Conservation (phyloP, 1,284 basidiomycete species). For the Thelephora terrestris region DNA sequence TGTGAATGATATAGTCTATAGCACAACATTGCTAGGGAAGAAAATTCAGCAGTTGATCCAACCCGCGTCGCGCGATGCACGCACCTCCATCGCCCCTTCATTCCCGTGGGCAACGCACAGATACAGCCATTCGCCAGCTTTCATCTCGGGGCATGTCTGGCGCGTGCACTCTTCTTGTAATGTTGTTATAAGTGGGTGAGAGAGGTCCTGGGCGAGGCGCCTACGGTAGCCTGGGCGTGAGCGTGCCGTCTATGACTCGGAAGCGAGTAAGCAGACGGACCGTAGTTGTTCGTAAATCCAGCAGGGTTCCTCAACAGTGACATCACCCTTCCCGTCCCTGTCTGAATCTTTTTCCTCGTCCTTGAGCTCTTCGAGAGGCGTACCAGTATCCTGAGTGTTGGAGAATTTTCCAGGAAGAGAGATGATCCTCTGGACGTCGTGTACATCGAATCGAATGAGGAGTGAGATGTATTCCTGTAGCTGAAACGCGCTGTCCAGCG, state of each 20-base stretch:
- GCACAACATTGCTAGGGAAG: conserved; percentile 78
- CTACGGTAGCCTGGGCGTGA: conserved; percentile 28
- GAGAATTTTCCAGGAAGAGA: conserved; percentile 47
- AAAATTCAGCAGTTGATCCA: neutral
- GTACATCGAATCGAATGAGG: conserved; percentile 76
- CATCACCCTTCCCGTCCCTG: conserved; percentile 36
- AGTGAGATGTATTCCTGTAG: conserved; percentile 91
- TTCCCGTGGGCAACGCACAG: conserved; percentile 89
- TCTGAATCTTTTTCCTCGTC: conserved; percentile 28
- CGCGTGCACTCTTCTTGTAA: conserved; percentile 82
- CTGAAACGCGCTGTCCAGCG: conserved; percentile 86
- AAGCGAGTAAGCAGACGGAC: conserved; percentile 33
- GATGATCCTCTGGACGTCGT: conserved; percentile 79
- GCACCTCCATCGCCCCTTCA: conserved; percentile 66
- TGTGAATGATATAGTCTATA: conserved; percentile 95
- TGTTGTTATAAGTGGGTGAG: conserved; percentile 80
- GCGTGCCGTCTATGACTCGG: conserved; percentile 1
- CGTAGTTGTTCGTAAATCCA: conserved; percentile 95
- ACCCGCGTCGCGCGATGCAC: conserved; percentile 9
- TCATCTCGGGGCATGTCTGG: conserved; percentile 88
- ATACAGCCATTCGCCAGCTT: conserved; percentile 94
- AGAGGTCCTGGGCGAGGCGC: conserved; percentile 86
- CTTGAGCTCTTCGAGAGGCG: neutral
- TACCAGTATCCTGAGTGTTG: conserved; percentile 1
- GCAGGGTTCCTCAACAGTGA: conserved; percentile 68